These are phyloP conservation scores for Schizothecium vesticola DNA, from an alignment of 495 filamentous ascomycete genomes.

Conservation along the genomic window DNA sequence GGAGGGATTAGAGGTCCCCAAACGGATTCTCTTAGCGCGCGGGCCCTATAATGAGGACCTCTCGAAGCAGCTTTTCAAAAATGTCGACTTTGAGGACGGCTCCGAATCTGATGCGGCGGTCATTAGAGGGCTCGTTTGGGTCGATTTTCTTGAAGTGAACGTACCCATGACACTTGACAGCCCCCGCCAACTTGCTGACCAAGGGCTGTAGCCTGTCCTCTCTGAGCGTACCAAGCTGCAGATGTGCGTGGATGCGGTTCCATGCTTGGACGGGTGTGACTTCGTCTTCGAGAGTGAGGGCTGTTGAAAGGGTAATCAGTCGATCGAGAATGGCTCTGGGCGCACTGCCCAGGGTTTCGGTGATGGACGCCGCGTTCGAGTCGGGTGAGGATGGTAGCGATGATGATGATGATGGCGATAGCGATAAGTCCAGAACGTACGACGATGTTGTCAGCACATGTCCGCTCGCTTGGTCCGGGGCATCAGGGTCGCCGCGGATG, in stretches of 20 bases:
- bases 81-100: not conserved
- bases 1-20: too few species aligned
- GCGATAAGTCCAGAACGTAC: not conserved
- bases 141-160: not conserved
- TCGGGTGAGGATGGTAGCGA: not conserved
- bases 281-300: not conserved
- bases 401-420: not conserved
- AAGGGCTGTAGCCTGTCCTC: not conserved
- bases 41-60: not conserved
- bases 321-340: not conserved
- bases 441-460: not conserved
- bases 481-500: not conserved
- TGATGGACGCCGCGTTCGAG: not conserved
- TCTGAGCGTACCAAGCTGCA: not conserved
- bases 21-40: too few species aligned
- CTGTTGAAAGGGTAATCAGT: not conserved
- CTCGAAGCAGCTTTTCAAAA: not conserved
- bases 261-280: conserved; percentile 2
- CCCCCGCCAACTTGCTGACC: not conserved
- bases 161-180: conserved; percentile 1
- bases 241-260: not conserved
- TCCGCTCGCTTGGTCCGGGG: not conserved
- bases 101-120: not conserved
- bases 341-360: not conserved
- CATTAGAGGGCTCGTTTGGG: not conserved